Evolutionary conservation across 2,329 filamentous ascomycete species (phyloP).

Genomic region (Alternaria viburni): DNA sequence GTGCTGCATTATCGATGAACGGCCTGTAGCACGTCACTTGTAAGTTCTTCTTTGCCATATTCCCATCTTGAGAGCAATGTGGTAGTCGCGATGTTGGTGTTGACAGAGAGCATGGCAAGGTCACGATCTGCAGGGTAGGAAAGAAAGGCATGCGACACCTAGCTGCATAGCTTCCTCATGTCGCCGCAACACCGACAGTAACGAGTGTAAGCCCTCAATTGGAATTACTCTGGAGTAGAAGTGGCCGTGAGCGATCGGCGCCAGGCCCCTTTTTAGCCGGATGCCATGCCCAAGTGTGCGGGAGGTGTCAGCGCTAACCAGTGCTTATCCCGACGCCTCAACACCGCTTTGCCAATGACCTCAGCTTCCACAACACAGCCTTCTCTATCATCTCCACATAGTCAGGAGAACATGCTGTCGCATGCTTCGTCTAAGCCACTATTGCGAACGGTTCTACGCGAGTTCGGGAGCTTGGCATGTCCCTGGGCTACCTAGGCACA

Average conservation of each 20-base stretch:
- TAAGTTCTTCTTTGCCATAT: neutral
- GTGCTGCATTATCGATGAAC: neutral
- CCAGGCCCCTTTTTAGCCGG: conserved; percentile 3
- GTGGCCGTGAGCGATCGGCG: neutral
- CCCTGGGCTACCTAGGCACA: neutral
- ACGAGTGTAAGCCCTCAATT: neutral
- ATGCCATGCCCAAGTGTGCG: neutral
- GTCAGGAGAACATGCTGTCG: neutral
- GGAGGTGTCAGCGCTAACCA: neutral
- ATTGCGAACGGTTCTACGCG: neutral
- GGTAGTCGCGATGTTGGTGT: neutral
- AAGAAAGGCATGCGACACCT: neutral
- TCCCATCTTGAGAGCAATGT: neutral
- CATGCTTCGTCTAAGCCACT: neutral
- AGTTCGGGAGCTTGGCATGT: neutral
- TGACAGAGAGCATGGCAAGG: neutral
- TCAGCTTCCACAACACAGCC: neutral
- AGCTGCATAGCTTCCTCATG: neutral
- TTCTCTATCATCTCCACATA: neutral
- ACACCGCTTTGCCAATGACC: neutral
- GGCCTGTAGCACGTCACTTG: neutral
- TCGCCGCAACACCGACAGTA: neutral
- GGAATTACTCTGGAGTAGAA: neutral
- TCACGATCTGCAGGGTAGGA: neutral
- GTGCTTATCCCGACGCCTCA: conserved; percentile 6